These are phyloP conservation scores for Ogataea pini DNA, from an alignment of 805 yeast species.

Conservation along the genomic window DNA sequence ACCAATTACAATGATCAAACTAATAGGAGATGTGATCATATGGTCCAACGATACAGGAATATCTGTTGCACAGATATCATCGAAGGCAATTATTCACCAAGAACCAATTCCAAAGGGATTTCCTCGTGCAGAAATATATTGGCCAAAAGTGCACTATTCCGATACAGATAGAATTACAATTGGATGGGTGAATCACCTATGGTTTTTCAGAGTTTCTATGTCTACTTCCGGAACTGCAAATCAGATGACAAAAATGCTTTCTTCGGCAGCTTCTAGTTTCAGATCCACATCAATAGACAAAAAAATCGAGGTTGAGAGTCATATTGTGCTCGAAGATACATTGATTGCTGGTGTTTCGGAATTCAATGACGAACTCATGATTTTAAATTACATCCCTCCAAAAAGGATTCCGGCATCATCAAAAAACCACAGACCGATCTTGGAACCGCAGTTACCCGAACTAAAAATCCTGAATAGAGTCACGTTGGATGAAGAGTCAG, in stretches of 20 bases:
- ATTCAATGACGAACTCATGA: slow-evolving; percentile 66
- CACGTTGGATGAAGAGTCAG: slow-evolving; percentile 71
- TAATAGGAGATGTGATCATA: slow-evolving; percentile 63
- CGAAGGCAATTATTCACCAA: slow-evolving; percentile 49
- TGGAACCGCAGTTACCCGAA: slow-evolving; percentile 61
- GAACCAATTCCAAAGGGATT: slow-evolving; percentile 57
- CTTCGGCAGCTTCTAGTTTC: slow-evolving; percentile 55
- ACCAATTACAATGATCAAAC: slow-evolving; percentile 67
- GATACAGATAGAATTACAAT: slow-evolving; percentile 67
- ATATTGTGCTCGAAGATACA: slow-evolving; percentile 47
- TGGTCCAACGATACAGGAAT: slow-evolving; percentile 90
- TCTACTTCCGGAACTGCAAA: slow-evolving; percentile 4
- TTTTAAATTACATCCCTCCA: slow-evolving; percentile 54
- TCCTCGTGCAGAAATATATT: slow-evolving; percentile 73
- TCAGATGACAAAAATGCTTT: slow-evolving; percentile 43
- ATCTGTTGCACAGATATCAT: slow-evolving; percentile 57
- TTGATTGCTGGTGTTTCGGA: slow-evolving; percentile 76
- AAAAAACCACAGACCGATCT: neutral
- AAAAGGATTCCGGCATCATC: slow-evolving; percentile 4
- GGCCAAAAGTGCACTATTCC: slow-evolving; percentile 73
- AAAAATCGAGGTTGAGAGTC: slow-evolving; percentile 47
- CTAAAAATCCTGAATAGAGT: slow-evolving; percentile 63
- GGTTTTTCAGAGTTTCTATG: slow-evolving; percentile 47
- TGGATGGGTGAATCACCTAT: slow-evolving; percentile 82
- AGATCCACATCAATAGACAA: slow-evolving; percentile 42